Evolutionary conservation across 306 rosid genomes (phyloP).

Genomic region (Cucurbita ficifolia): DNA sequence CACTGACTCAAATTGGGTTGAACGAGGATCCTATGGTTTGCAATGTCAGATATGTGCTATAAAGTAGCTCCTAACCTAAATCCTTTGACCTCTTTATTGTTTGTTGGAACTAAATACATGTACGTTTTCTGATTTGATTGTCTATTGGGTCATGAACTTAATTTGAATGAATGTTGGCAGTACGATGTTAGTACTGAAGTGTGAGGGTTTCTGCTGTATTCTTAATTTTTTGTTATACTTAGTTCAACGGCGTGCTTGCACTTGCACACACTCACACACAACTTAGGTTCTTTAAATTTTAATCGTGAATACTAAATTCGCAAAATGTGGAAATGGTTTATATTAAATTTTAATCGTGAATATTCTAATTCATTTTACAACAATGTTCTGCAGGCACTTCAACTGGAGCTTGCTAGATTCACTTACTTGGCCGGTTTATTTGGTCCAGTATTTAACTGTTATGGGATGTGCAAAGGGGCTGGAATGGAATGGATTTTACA

Average conservation of each 20-base stretch:
- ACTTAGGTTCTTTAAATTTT: background rate
- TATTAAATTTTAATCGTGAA: background rate
- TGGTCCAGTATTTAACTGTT: conserved; percentile 52
- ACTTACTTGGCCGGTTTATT: conserved; percentile 80
- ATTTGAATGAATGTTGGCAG: background rate
- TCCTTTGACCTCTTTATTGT: background rate
- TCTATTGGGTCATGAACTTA: too few species aligned
- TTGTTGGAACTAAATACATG: background rate
- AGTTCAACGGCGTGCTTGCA: background rate
- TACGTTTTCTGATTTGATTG: background rate
- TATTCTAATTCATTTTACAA: background rate
- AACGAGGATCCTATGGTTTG: background rate
- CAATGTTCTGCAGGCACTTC: conserved; percentile 33
- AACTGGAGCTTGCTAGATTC: conserved; percentile 84
- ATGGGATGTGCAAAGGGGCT: conserved; percentile 44
- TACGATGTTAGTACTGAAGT: background rate
- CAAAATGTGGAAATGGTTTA: background rate
- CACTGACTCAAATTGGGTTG: background rate
- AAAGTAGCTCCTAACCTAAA: background rate
- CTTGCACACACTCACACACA: too few species aligned
- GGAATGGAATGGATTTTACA: conserved; percentile 57
- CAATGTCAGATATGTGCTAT: background rate
- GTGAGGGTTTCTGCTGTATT: background rate
- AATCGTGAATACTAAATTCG: background rate
- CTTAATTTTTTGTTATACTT: background rate